Evolutionary conservation across 2,329 filamentous ascomycete genomes (phyloP).

Genomic region (Exophiala dermatitidis): DNA sequence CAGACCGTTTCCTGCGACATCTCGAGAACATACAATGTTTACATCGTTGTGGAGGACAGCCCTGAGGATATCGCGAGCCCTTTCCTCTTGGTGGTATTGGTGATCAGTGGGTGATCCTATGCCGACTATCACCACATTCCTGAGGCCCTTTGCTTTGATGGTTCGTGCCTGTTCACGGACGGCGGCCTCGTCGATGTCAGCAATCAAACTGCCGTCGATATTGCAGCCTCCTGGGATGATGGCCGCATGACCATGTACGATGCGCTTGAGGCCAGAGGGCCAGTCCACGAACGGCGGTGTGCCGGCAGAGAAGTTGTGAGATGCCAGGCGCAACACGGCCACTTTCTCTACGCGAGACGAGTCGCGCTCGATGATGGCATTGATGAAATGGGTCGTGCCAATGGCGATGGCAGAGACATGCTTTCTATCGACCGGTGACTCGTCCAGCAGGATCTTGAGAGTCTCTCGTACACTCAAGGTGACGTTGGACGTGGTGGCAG

Average conservation of each 20-base stretch:
- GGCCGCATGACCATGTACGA: constrained; percentile 43
- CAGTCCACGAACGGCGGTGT: constrained; percentile 45
- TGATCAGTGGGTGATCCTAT: constrained; percentile 44
- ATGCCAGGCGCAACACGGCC: constrained; percentile 46
- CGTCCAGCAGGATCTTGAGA: constrained; percentile 33
- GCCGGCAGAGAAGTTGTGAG: constrained; percentile 24
- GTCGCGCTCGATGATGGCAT: constrained; percentile 45
- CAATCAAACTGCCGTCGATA: constrained; percentile 42
- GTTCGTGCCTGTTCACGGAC: constrained; percentile 38
- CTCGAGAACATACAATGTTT: constrained; percentile 41
- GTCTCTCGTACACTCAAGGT: constrained; percentile 37
- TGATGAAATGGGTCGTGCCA: constrained; percentile 49
- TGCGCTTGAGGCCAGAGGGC: constrained; percentile 38
- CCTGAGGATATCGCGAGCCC: constrained; percentile 35
- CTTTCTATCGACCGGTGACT: constrained; percentile 30
- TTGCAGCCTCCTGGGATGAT: constrained; percentile 46
- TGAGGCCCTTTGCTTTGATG: constrained; percentile 36
- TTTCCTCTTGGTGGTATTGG: constrained; percentile 38
- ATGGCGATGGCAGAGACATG: constrained; percentile 43
- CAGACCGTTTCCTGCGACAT: constrained; percentile 39
- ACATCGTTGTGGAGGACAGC: constrained; percentile 33
- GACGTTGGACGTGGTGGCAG: constrained; percentile 37
- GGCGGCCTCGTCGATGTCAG: constrained; percentile 34
- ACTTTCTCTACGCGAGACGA: constrained; percentile 45
- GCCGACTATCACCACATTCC: constrained; percentile 39